Percentiles rank a stretch among this genome's conserved stretches.
Conservation (phyloP, 2,329 filamentous ascomycete genomes). For the Cryoendolithus antarcticus region DNA sequence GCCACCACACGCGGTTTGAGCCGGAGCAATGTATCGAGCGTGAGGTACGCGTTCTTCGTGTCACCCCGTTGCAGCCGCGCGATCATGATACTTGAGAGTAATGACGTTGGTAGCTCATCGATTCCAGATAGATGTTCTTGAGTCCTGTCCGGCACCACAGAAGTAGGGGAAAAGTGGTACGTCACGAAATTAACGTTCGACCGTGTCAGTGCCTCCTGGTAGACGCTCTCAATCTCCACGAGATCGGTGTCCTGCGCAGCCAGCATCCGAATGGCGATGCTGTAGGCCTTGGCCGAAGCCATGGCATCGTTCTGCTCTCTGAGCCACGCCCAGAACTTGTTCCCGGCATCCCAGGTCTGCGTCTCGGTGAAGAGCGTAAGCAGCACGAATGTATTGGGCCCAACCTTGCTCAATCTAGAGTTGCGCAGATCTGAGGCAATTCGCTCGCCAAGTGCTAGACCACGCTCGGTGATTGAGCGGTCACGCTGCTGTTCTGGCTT, state of each 20-base stretch:
- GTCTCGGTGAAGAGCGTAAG: neutral
- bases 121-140: constrained; percentile 17
- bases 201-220: constrained; percentile 31
- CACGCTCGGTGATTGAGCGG: too few relatives aligned
- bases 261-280: constrained; percentile 37
- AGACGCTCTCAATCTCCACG: constrained; percentile 33
- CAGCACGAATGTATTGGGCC: too few relatives aligned
- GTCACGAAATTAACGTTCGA: constrained; percentile 35
- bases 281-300: constrained; percentile 33
- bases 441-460: too few relatives aligned
- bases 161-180: constrained; percentile 36
- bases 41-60: constrained; percentile 37
- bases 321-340: constrained; percentile 38
- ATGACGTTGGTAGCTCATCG: constrained; percentile 19
- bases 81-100: constrained; percentile 37
- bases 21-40: constrained; percentile 36
- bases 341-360: constrained; percentile 21
- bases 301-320: constrained; percentile 28
- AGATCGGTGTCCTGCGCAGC: constrained; percentile 29
- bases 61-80: constrained; percentile 35
- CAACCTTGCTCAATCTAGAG: too few relatives aligned
- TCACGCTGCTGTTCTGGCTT: too few relatives aligned
- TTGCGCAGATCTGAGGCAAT: too few relatives aligned
- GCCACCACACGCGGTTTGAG: constrained; percentile 30
- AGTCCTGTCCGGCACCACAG: constrained; percentile 33